phyloP scores from a whole-genome alignment of 2,329 filamentous ascomycete species.

The Fusarium chuoi region DNA sequence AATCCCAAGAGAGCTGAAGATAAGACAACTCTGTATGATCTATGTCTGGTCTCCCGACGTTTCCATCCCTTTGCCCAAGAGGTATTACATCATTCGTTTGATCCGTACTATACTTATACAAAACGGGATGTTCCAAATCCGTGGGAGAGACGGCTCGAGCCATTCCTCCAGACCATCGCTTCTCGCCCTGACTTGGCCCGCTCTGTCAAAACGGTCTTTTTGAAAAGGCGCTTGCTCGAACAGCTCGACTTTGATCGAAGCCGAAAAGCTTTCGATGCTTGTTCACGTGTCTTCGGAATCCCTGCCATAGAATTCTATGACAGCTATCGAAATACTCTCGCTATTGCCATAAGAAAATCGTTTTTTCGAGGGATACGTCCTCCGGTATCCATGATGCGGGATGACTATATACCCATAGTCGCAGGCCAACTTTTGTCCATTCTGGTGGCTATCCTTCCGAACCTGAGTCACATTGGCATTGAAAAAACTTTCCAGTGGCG shows the following conservation, averaged over 20 bases:
- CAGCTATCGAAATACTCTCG: too few species aligned
- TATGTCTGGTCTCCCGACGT: constrained; percentile 1
- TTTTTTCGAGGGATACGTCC: background rate
- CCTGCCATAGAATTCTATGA: background rate
- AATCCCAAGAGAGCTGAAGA: background rate
- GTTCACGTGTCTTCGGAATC: background rate
- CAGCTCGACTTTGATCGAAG: background rate
- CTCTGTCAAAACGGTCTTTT: background rate
- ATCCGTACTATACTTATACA: background rate
- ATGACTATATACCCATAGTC: background rate
- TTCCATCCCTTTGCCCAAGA: background rate
- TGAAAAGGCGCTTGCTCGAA: background rate
- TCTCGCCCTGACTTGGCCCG: constrained; percentile 3
- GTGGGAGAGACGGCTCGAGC: background rate
- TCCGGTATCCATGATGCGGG: too few species aligned
- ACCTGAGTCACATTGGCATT: background rate
- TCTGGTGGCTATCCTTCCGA: background rate
- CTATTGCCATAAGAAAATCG: background rate
- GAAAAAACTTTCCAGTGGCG: accelerated
- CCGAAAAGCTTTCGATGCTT: background rate
- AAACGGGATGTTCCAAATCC: accelerated
- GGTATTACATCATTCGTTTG: background rate
- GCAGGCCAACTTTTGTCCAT: background rate
- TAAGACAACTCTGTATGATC: background rate
- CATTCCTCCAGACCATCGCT: constrained; percentile 6